Evolutionary conservation across 2,329 filamentous ascomycete species (phyloP), one percentile per base, ranked within the genome.

Genomic region (Aspergillus viridinutans): DNA sequence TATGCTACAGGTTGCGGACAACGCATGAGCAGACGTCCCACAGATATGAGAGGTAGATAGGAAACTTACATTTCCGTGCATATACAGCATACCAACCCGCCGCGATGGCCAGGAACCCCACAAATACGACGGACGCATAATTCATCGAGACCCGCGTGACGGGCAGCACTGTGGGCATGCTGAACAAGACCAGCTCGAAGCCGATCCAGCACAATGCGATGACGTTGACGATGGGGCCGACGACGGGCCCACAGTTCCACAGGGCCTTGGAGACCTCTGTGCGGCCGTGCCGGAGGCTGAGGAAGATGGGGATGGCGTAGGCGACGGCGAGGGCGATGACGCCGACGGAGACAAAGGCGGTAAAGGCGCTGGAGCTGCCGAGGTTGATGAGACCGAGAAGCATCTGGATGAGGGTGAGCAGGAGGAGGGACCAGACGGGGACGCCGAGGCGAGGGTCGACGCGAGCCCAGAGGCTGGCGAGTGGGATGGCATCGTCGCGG

Each of bases 61-160:
- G 21, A 10, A 54, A 72, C 74, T 68, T 66, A 81, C 81, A 76
- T 69, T 80, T 82, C 51, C 77, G 73, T 49, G 80, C 81, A 70
- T 82, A 78, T 6, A 80, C 62, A 0, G 69, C 62, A 67, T 83
- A 85, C 81, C 80, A 84, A 6, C 75, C 61, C 0, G 73, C 78
- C 20, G 78, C 79, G 17, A 83, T 79, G 26, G 73, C 73, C 54
- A 77, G 77, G 58, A 87, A 85, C 48, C 79, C 72, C 7, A 81
- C 76, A 59, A 86, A 80, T 2, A 86, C 83, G 0, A 85, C 83
- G 45, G 76, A 77, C 2, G 82, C 81, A 64, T 85, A 85, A 60
- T 85, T 85, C 71, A 82, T 83, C 53, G 78, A 79, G 1, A 73
- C 78, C 1, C 74, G 73, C 1, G 76, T 82, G 56, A 83, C 81